phyloP scores from a whole-genome alignment of 345 rosid genomes.

The Nephelium lappaceum region DNA sequence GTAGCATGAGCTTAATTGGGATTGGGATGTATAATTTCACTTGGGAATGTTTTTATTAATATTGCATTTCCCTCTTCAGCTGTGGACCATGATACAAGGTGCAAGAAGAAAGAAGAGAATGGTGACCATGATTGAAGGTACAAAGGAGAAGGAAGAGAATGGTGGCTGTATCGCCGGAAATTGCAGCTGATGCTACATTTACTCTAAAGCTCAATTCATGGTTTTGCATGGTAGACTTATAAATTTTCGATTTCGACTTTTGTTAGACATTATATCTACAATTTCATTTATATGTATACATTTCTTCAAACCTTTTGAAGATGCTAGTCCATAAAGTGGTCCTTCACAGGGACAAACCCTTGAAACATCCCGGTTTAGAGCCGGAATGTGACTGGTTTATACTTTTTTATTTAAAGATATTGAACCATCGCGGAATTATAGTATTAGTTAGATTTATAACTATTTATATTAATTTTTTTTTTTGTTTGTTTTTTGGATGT shows the following conservation, averaged over 20 bases:
- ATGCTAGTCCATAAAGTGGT: constrained; percentile 8
- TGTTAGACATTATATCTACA: not conserved
- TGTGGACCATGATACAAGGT: not conserved
- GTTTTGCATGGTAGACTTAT: not conserved
- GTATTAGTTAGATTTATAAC: not conserved
- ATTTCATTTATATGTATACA: constrained; percentile 13
- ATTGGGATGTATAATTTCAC: not conserved
- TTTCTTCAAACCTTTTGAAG: constrained; percentile 19
- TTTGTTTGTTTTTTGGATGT: not conserved
- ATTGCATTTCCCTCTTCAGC: not conserved
- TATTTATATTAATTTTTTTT: not conserved
- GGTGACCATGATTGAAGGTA: too few species aligned
- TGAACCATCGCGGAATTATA: not conserved
- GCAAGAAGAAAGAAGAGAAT: not conserved
- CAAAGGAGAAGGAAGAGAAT: not conserved
- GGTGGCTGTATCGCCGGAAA: not conserved
- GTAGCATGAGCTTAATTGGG: constrained; percentile 28
- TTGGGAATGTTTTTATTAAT: not conserved
- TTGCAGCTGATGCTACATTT: constrained; percentile 5
- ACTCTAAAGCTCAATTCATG: not conserved
- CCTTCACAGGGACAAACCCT: not conserved
- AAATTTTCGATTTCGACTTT: not conserved
- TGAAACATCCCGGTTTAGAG: not conserved
- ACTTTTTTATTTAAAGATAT: not conserved
- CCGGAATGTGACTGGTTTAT: not conserved